Evolutionary conservation across 257 asterid species (phyloP), one percentile per base, ranked within the genome.

Genomic region (Rauvolfia tetraphylla): DNA sequence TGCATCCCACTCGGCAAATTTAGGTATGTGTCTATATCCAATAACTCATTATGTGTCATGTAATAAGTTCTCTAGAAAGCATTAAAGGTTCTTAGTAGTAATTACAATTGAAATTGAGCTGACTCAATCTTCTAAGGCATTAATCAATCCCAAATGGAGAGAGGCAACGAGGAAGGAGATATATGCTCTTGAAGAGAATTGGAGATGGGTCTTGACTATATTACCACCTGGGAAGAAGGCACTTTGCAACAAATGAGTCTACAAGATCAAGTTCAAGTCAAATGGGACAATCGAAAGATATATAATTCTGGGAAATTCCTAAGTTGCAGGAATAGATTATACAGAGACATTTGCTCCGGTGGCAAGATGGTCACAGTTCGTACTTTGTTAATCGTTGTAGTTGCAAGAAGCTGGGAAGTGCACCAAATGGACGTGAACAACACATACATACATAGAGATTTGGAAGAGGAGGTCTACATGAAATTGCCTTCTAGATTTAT

Each of bases 351-450:
- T 65, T 25, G 53, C 79, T 27, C 73, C 18, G 0, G 65, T 75
- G 0, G 73, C 49, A 75, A 75, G 34, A 5, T 72, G 11, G 44
- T 38, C 27, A 44, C 29, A 42, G 72, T 75, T 31, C 48, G 33
- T 2, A 23, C 56, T 14, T 62, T 75, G 44, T 18, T 75, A 0
- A 36, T 65, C 20, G 11, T 75, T 34, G 73, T 34, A 36, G 34
- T 49, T 18, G 22, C 33, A 48, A 65, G 65, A 33, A 49, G 65
- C n/a, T 75, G 66, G 73, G 14, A 70, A 7, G 6, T 65, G 18
- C n/a, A 75, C 9, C 73, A 75, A 49, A 27, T 75, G 12, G 79
- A 75, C 48, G 65, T 75, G 38, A 41, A 74, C 56, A 59, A 74
- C 59, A 39, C 39, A 15, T 39, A 58, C 22, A 1, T 74, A 0